Percentiles rank a stretch among this genome's conserved stretches.
phyloP scores from a whole-genome alignment of 441 rosid species.

The Populus trichocarpa region DNA sequence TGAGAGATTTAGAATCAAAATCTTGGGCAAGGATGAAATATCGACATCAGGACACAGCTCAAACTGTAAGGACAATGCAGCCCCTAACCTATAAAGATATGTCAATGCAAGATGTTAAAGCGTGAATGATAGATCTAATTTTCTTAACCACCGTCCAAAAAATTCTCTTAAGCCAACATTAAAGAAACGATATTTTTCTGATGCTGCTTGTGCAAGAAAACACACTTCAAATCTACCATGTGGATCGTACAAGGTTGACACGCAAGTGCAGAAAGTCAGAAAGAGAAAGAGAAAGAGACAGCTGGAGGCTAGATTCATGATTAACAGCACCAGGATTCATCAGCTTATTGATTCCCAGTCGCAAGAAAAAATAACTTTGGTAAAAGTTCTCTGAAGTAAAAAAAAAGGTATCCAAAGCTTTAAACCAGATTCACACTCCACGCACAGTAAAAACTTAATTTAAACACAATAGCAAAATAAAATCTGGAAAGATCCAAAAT shows the following conservation, averaged over 20 bases:
- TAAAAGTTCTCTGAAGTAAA: not conserved
- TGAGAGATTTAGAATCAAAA: not conserved
- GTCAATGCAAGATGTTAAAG: not conserved
- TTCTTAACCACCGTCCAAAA: slow-evolving; percentile 1
- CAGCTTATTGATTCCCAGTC: not conserved
- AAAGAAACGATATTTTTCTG: not conserved
- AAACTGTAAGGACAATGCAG: not conserved
- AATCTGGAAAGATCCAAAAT: not conserved
- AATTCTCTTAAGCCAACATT: not conserved
- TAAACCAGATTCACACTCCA: not conserved
- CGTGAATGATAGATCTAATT: slow-evolving; percentile 9
- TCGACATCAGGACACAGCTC: slow-evolving; percentile 39
- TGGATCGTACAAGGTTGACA: not conserved
- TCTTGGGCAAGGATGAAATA: slow-evolving; percentile 6
- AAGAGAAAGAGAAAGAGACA: not conserved
- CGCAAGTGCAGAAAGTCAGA: not conserved
- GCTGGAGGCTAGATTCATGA: not conserved
- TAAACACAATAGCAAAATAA: not conserved
- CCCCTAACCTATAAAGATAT: not conserved
- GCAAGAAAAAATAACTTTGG: not conserved
- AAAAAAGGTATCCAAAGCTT: not conserved
- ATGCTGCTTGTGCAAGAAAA: slow-evolving; percentile 17
- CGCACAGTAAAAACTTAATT: not conserved
- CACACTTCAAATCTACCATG: slow-evolving; percentile 10
- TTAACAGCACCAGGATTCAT: not conserved